Percentiles rank a stretch among this genome's conserved stretches.
These are phyloP conservation scores for Geotrichum australiense DNA, from an alignment of 1,139 yeast genomes.

Conservation along the genomic window DNA sequence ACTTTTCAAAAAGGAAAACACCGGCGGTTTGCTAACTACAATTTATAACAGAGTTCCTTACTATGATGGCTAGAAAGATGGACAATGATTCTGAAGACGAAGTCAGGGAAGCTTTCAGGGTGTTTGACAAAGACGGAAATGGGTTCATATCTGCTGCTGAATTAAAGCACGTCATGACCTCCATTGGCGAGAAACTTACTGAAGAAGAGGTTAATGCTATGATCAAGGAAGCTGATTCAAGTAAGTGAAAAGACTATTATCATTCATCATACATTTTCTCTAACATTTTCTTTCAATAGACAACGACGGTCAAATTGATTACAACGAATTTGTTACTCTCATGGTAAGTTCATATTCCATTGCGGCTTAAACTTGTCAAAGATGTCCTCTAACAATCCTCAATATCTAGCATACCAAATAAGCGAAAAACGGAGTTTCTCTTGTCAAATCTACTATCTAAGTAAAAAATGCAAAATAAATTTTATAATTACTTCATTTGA, in stretches of 20 bases:
- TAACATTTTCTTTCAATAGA: slow-evolving; percentile 39
- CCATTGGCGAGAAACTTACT: slow-evolving; percentile 91
- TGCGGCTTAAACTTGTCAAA: not conserved
- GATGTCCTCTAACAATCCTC: not conserved
- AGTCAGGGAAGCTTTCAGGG: slow-evolving; percentile 95
- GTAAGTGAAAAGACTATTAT: slow-evolving; percentile 13
- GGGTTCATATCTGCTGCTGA: slow-evolving; percentile 96
- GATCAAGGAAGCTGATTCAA: slow-evolving; percentile 84
- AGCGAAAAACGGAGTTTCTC: not conserved
- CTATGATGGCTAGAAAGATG: slow-evolving; percentile 92
- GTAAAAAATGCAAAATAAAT: slow-evolving; percentile 3
- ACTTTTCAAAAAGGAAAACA: not conserved
- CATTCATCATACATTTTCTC: not conserved
- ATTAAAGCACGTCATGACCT: slow-evolving; percentile 90
- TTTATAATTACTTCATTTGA: too few relatives aligned
- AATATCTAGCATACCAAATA: slow-evolving; percentile 17
- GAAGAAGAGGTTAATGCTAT: slow-evolving; percentile 96
- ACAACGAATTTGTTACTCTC: slow-evolving; percentile 79
- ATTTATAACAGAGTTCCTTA: slow-evolving; percentile 44
- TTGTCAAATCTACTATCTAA: not conserved
- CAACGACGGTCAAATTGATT: slow-evolving; percentile 93
- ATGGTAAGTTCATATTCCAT: slow-evolving; percentile 16
- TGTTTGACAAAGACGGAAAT: slow-evolving; percentile 79
- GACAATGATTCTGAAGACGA: slow-evolving; percentile 97
- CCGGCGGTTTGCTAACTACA: not conserved